A percentile compares a stretch with the other conserved stretches of the same genome.
Evolutionary conservation across 345 rosid species (phyloP).

Genomic region (Melastoma malabathricum): DNA sequence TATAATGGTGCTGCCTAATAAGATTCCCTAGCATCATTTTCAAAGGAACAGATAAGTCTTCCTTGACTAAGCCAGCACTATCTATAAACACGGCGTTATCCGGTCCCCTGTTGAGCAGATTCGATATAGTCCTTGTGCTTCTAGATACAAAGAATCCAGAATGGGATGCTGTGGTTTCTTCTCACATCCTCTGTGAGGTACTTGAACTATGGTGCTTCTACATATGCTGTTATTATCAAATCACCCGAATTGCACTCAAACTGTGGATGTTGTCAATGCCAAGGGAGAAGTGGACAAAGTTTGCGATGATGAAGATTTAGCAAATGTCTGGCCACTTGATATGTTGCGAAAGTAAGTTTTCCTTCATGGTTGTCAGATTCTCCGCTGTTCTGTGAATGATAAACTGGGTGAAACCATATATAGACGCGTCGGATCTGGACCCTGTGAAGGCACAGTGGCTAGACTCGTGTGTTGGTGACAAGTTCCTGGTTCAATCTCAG

Average conservation of each 20-base stretch:
- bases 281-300: slow-evolving; percentile 38
- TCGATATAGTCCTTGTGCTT: slow-evolving; percentile 85
- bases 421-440: too few relatives aligned
- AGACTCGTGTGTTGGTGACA: too few relatives aligned
- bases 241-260: neutral
- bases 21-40: too few relatives aligned
- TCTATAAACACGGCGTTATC: slow-evolving; percentile 93
- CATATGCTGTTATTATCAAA: neutral
- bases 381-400: too few relatives aligned
- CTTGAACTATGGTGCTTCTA: neutral
- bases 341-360: slow-evolving; percentile 63
- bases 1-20: neutral
- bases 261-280: neutral
- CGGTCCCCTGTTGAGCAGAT: slow-evolving; percentile 90
- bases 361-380: neutral
- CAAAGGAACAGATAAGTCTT: neutral
- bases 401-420: too few relatives aligned
- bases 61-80: slow-evolving; percentile 68
- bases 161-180: slow-evolving; percentile 96
- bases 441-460: too few relatives aligned
- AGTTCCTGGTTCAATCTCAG: slow-evolving; percentile 20
- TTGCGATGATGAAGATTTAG: slow-evolving; percentile 33
- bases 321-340: slow-evolving; percentile 50
- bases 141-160: slow-evolving; percentile 93
- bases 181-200: slow-evolving; percentile 94